Conservation (phyloP, 2,329 filamentous ascomycete genomes). For the Fusarium multiceps region DNA sequence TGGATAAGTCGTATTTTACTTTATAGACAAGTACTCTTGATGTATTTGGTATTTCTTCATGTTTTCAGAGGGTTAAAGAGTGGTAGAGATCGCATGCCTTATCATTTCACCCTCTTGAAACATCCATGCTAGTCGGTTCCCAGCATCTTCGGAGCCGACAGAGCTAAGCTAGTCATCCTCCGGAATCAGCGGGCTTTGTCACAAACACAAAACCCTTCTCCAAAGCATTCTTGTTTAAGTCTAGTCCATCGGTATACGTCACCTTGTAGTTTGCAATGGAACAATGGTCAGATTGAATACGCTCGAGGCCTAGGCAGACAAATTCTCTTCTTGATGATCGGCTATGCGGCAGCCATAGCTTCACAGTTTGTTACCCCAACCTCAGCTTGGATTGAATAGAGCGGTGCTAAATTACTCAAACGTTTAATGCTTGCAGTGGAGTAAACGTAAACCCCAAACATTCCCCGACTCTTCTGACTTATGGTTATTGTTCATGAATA, state of each 20-base stretch:
- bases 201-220: conserved; percentile 7
- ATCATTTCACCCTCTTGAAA: background rate
- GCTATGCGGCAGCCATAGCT: conserved; percentile 6
- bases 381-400: too few relatives aligned
- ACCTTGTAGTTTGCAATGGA: background rate
- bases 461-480: conserved; percentile 4
- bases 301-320: background rate
- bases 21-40: too few relatives aligned
- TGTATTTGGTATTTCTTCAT: too few relatives aligned
- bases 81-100: background rate
- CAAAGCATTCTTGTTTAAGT: conserved; percentile 5
- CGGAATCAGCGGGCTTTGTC: conserved; percentile 19
- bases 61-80: background rate
- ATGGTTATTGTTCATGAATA: conserved; percentile 24
- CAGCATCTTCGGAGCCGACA: conserved; percentile 12
- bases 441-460: background rate
- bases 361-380: conserved; percentile 6
- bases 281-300: conserved; percentile 13
- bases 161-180: background rate
- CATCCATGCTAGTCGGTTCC: background rate
- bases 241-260: background rate
- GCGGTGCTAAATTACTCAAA: too few relatives aligned
- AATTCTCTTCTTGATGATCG: background rate
- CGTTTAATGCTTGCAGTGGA: background rate
- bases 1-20: too few relatives aligned